phyloP scores from a whole-genome alignment of 78 protist species.

The Dictyostelium brefeldianum region DNA sequence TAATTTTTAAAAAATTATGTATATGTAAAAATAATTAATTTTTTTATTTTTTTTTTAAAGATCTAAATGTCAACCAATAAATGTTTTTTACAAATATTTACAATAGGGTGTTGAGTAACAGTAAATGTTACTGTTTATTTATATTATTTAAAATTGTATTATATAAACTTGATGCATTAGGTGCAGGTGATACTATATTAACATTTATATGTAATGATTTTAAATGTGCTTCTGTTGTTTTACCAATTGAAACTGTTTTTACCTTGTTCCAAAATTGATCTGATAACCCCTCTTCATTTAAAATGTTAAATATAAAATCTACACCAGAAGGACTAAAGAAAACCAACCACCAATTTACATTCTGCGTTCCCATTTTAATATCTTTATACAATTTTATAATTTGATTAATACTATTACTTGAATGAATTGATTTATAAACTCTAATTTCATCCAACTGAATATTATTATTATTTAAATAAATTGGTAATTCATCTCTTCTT shows the following conservation, averaged over 20 bases:
- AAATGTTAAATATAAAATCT: neutral
- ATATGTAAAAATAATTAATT: too few species aligned
- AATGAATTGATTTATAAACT: neutral
- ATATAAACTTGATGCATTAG: conserved; percentile 4
- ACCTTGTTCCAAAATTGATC: neutral
- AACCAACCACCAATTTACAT: neutral
- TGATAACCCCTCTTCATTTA: neutral
- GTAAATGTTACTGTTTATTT: too few species aligned
- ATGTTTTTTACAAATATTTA: too few species aligned
- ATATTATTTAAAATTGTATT: neutral
- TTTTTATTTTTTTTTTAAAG: too few species aligned
- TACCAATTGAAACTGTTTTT: conserved; percentile 27
- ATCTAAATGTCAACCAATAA: too few species aligned
- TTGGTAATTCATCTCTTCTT: conserved; percentile 40
- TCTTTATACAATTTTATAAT: neutral
- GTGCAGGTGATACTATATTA: neutral
- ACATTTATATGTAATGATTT: neutral
- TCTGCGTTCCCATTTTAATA: neutral
- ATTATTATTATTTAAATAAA: neutral
- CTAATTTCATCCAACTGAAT: neutral
- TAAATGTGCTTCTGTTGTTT: conserved; percentile 1
- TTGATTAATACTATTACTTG: neutral
- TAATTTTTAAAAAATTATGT: too few species aligned
- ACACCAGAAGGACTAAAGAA: conserved; percentile 53
- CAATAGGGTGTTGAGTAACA: too few species aligned